Percentiles rank a stretch among this genome's conserved stretches.
Evolutionary conservation across 768 basidiomycete species (phyloP).

Genomic region (Galerina sulciceps): DNA sequence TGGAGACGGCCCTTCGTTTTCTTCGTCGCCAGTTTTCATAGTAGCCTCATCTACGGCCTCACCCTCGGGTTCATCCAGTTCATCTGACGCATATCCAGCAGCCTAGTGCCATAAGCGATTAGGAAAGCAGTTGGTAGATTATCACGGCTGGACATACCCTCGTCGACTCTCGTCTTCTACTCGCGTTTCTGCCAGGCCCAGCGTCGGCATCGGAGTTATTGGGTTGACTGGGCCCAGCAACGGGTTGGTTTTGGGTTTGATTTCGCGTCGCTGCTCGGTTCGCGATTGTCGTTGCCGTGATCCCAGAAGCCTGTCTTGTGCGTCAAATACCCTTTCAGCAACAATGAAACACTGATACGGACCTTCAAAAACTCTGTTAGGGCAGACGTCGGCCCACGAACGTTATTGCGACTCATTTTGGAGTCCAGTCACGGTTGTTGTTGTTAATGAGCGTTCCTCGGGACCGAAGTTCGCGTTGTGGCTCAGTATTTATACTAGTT

Average conservation of each 20-base stretch:
- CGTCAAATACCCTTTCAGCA: not conserved
- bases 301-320: slow-evolving; percentile 44
- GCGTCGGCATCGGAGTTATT: slow-evolving; percentile 11
- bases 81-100: slow-evolving; percentile 70
- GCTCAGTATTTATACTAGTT: not conserved
- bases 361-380: slow-evolving; percentile 83
- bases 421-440: not conserved
- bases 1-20: slow-evolving; percentile 32
- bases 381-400: slow-evolving; percentile 83
- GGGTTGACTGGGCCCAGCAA: slow-evolving; percentile 48
- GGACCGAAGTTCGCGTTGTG: not conserved
- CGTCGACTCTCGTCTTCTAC: slow-evolving; percentile 21
- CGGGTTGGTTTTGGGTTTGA: slow-evolving; percentile 37
- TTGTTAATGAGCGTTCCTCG: slow-evolving; percentile 1
- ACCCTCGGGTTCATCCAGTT: slow-evolving; percentile 65
- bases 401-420: slow-evolving; percentile 46
- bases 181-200: slow-evolving; percentile 16
- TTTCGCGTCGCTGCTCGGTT: slow-evolving; percentile 37
- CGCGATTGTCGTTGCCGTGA: slow-evolving; percentile 51
- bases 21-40: slow-evolving; percentile 24
- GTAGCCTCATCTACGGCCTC: slow-evolving; percentile 18
- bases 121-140: not conserved
- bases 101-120: slow-evolving; percentile 15
- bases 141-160: slow-evolving; percentile 21
- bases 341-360: slow-evolving; percentile 15